Conservation (phyloP, 345 rosid species). For the Citrus medica region DNA sequence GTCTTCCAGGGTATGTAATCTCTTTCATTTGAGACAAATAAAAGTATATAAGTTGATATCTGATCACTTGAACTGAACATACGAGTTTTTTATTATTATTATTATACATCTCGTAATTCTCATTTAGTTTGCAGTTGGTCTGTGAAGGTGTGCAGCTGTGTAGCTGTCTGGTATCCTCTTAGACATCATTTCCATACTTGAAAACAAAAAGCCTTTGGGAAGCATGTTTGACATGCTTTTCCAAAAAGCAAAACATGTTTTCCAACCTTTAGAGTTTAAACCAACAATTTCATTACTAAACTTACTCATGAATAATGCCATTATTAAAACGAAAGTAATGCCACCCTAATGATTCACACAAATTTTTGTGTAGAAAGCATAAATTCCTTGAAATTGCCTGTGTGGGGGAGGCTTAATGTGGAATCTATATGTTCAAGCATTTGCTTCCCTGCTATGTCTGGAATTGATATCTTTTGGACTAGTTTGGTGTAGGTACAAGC, state of each 20-base stretch:
- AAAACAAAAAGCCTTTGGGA: neutral
- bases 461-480: neutral
- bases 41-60: neutral
- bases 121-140: neutral
- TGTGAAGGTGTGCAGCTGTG: neutral
- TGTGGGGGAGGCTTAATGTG: too few relatives aligned
- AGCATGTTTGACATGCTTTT: neutral
- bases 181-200: neutral
- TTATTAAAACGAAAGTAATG: neutral
- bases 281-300: too few relatives aligned
- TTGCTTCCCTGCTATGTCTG: neutral
- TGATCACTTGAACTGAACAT: neutral
- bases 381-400: neutral
- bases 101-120: neutral
- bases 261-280: neutral
- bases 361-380: neutral
- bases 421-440: neutral
- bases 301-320: neutral
- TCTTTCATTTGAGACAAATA: neutral
- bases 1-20: slow-evolving; percentile 81
- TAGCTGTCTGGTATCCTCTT: neutral
- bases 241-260: neutral
- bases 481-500: neutral
- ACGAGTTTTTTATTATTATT: neutral
- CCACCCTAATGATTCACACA: neutral